Base-by-base conservation (phyloP, 345 rosid genomes). In the Heritiera littoralis region DNA sequence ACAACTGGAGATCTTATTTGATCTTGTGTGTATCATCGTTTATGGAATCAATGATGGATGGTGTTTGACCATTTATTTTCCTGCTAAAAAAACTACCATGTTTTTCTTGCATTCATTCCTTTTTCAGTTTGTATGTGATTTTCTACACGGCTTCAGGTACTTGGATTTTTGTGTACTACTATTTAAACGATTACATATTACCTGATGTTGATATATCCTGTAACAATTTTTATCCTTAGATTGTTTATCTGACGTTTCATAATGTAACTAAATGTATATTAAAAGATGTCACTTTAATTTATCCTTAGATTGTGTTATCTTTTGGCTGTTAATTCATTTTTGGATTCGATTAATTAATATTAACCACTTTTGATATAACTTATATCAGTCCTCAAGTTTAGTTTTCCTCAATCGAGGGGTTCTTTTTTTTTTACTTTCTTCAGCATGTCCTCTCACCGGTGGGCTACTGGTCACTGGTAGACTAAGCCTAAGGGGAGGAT, bases 71-170 rank as follows among this genome's bases (percentile, higher is more conserved):
- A 74, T 20, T 23, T 46, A 11, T 10, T 11, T 30, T 52, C 32
- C 52, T 72, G 45, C 46, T 52, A 9, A 17, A 52, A 72, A 72
- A 72, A 51, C 2, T 32, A 32, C 45, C 18, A 52, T 35, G 20
- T 73, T 55, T 59, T 55, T 5, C 65, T 55, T 73, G 38, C 51
- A 38, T 73, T 38, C 13, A 10, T 6, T 73, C 48, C 32, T 73
- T 8, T 71, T 52, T 71, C 18, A 12, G 46, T 9, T 72, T 72
- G 28, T 72, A 10, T 72, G 20, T 70, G 20, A 28, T 70, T 70
- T 45, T 70, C 11, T 71, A n/a, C 20, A 48, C 5, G 14, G 38
- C 56, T 71, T 49, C 9, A 14, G 17, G 15, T 52, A 9, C 30
- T 51, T 51, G 75, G 28, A 6, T 15, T 52, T 71, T 14, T 14